Evolutionary conservation across 768 basidiomycete genomes (phyloP).

Genomic region (Mrakia blollopis): DNA sequence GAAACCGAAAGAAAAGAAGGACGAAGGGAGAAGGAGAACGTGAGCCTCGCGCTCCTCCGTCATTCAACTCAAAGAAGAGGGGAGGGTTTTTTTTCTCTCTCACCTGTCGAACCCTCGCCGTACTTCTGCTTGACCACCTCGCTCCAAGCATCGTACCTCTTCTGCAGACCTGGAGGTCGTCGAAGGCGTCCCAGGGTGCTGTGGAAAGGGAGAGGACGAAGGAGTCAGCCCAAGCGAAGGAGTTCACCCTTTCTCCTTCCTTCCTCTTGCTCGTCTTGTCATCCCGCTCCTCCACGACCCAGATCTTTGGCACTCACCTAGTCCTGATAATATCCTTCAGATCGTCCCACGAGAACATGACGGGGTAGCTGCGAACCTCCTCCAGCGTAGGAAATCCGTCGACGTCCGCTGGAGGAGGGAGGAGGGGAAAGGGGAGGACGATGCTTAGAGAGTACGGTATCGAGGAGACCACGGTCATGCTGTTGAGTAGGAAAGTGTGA

Average conservation of each 20-base stretch:
- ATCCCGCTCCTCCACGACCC: background rate
- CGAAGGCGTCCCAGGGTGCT: conserved; percentile 78
- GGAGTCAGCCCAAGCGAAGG: background rate
- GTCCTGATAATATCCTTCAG: conserved; percentile 8
- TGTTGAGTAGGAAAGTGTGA: background rate
- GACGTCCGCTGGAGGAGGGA: background rate
- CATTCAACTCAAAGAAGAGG: background rate
- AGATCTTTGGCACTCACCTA: background rate
- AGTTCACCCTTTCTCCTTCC: background rate
- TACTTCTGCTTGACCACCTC: conserved; percentile 55
- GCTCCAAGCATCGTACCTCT: conserved; percentile 60
- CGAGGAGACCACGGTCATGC: background rate
- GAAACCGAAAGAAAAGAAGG: background rate
- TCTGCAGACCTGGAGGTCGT: conserved; percentile 64
- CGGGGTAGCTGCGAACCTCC: conserved; percentile 8
- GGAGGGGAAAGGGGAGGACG: background rate
- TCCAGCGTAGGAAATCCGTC: conserved; percentile 12
- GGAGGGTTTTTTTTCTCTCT: no score
- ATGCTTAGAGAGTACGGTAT: background rate
- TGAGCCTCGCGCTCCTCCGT: conserved; percentile 58
- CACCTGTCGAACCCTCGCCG: conserved; percentile 59
- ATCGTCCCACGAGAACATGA: conserved; percentile 25
- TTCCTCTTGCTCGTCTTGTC: background rate
- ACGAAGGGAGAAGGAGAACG: conserved; percentile 43
- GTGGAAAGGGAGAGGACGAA: conserved; percentile 1